phyloP scores from a whole-genome alignment of 177 flowering plant genomes.

The Tripterygium wilfordii region DNA sequence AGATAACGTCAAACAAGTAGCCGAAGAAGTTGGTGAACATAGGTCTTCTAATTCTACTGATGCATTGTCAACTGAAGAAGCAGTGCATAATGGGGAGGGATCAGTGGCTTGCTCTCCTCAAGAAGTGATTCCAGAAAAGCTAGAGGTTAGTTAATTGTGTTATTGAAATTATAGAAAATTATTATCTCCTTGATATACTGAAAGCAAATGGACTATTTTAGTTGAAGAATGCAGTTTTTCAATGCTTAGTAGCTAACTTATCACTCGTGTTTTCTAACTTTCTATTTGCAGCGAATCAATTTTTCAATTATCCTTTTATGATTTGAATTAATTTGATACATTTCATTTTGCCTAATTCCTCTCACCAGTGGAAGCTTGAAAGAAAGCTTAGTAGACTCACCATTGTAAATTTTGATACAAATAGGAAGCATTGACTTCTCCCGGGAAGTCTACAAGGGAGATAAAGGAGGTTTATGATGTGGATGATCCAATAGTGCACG shows the following conservation, averaged over 20 bases:
- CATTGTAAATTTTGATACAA: neutral
- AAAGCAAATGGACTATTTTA: neutral
- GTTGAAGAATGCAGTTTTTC: neutral
- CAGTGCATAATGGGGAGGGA: neutral
- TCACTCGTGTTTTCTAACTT: too few relatives aligned
- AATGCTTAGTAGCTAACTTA: neutral
- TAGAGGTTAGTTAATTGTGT: slow-evolving; percentile 17
- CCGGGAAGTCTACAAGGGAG: slow-evolving; percentile 2
- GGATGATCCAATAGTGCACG: neutral
- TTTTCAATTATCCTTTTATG: neutral
- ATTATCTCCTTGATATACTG: neutral
- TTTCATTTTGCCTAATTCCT: neutral
- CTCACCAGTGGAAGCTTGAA: neutral
- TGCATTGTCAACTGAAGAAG: slow-evolving; percentile 1
- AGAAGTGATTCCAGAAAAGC: neutral
- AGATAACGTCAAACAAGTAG: slow-evolving; percentile 2
- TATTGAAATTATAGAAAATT: too few relatives aligned
- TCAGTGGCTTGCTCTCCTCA: neutral
- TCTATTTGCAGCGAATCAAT: too few relatives aligned
- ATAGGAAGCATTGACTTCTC: slow-evolving; percentile 8
- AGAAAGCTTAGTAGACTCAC: neutral
- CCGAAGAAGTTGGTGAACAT: neutral
- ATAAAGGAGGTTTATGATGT: neutral
- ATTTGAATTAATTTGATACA: neutral
- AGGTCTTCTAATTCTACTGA: slow-evolving; percentile 4